Evolutionary conservation across 768 basidiomycete genomes (phyloP), one percentile per base, ranked within the genome.

Genomic region (Hysterangium stoloniferum): DNA sequence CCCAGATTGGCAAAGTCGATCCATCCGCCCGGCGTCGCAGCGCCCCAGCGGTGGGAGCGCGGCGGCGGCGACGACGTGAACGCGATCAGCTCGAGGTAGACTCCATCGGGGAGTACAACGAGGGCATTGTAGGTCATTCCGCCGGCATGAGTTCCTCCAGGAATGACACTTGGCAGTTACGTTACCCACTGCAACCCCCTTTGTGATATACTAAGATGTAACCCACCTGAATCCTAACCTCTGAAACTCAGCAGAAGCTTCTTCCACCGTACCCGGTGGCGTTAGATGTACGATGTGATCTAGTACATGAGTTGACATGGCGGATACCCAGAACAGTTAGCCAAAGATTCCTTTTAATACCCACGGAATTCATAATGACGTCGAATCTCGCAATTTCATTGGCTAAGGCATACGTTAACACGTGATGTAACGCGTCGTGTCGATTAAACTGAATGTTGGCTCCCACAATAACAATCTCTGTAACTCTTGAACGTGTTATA

Each of bases 241-340:
- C 17, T 67, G 67, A 54, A 83, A 86, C 40, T 77, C 73, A 19
- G 72, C 61, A 0, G 77, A 68, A 19, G 70, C 72, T 29, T 73
- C 62, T 17, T 70, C 60, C 8, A 86, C 68, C 0, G 77, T 70
- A 0, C 76, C 80, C 1, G 83, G 79, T 0, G 83, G 78, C 0
- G 80, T 80, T n/a, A 87, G 68, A 60, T 86, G 78, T 0, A 87
- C 74, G 51, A 87, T 77, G 56, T 87, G 85, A 55, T 87, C 85
- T 9, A 86, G 59, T 25, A 63, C 74, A 37, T 62, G 66, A 2
- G 74, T 78, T 22, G 38, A 11, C 49, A 53, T 52, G 20, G n/a
- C n/a, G n/a, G n/a, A n/a, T n/a, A n/a, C n/a, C n/a, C n/a, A n/a
- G n/a, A n/a, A n/a, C n/a, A 19, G 41, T 28, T 22, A 43, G 13